Evolutionary conservation across 2,329 filamentous ascomycete genomes (phyloP), one percentile per base, ranked within the genome.

Genomic region (Colletotrichum liaoningense): DNA sequence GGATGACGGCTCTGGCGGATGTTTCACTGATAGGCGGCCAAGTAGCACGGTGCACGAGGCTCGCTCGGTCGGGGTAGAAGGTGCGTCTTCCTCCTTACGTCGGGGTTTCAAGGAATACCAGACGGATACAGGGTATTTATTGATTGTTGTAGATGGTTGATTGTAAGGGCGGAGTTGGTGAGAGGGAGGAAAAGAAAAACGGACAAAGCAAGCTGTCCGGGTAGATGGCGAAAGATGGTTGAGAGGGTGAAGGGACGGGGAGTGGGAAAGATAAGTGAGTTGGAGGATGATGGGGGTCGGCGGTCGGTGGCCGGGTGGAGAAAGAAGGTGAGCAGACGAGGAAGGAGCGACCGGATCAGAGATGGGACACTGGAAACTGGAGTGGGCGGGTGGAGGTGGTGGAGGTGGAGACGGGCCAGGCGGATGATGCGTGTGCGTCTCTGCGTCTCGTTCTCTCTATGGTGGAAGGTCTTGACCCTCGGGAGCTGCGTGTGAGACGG

Each of bases 91-190:
- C 16, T 64, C 55, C 24, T 35, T 42, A 26, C 14, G 19, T 22
- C 46, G 28, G 46, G 9, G 19, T 26, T 26, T 54, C 24, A 55
- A 70, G 16, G 11, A 57, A 56, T 62, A 57, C 19, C 63, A 26
- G 54, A 26, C 9, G 33, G 54, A 12, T 46, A 60, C 59, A 55
- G 42, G 16, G 95, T 93, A 69, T 89, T 65, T 42, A 80, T 77
- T 57, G 80, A 76, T 58, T 80, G 58, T 19, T 75, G 77, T 75
- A 81, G 75, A 70, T 84, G 46, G 71, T 74, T 76, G 76, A 71
- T 70, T n/a, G 42, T 8, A n/a, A 22, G 8, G 19, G 19, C 42
- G 42, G 42, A 49, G 59, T 59, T 57, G 56, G 33, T 38, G 26
- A 63, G 65, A 54, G 52, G 16, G 16, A 54, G 19, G 38, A 65